Conservation (phyloP, 768 basidiomycete genomes). For the Lentinula boryana region DNA sequence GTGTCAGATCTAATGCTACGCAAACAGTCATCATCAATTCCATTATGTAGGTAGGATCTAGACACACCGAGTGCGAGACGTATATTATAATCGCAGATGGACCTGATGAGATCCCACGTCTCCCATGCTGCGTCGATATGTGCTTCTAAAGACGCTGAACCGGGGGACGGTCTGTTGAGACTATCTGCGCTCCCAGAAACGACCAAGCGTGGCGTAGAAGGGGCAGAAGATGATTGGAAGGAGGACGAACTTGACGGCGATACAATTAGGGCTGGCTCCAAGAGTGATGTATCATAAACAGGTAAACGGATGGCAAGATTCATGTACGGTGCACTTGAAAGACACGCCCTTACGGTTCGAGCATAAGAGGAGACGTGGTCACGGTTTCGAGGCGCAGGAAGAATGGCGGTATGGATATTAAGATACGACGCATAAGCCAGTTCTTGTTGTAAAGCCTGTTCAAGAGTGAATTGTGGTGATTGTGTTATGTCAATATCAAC, state of each 20-base stretch:
- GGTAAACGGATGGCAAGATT: slow-evolving; percentile 80
- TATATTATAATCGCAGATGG: slow-evolving; percentile 79
- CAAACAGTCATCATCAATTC: slow-evolving; percentile 1
- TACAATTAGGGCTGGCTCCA: slow-evolving; percentile 33
- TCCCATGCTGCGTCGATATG: slow-evolving; percentile 86
- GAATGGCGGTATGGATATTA: slow-evolving; percentile 75
- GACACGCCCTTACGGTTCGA: slow-evolving; percentile 77
- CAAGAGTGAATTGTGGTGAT: slow-evolving; percentile 1
- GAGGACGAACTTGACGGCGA: slow-evolving; percentile 9
- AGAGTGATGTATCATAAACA: slow-evolving; percentile 68
- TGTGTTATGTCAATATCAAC: slow-evolving; percentile 21
- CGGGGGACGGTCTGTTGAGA: slow-evolving; percentile 6
- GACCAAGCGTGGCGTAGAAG: slow-evolving; percentile 28
- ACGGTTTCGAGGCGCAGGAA: slow-evolving; percentile 81
- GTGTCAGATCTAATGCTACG: slow-evolving; percentile 86
- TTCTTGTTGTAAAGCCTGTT: slow-evolving; percentile 88
- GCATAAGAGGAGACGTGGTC: slow-evolving; percentile 89
- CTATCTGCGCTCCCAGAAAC: slow-evolving; percentile 26
- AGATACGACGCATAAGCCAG: slow-evolving; percentile 91
- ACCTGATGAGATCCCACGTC: slow-evolving; percentile 95
- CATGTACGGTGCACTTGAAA: slow-evolving; percentile 64
- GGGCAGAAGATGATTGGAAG: slow-evolving; percentile 9
- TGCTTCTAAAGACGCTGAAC: slow-evolving; percentile 37
- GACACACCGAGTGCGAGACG: slow-evolving; percentile 30
- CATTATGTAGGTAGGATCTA: background rate